These are phyloP conservation scores for Melaleuca alternifolia DNA, from an alignment of 345 rosid genomes.

Conservation along the genomic window DNA sequence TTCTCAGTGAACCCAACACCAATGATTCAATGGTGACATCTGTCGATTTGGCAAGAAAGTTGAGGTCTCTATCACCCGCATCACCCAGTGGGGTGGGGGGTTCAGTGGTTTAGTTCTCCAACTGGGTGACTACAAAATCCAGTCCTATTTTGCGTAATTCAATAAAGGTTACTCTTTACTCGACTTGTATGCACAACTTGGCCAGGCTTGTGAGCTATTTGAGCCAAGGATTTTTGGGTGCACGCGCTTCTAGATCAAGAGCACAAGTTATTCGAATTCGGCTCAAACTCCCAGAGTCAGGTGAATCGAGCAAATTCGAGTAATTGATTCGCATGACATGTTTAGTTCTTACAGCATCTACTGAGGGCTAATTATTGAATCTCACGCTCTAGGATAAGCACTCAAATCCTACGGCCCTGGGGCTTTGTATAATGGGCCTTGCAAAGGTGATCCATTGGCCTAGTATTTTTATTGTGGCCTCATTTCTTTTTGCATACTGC, in stretches of 20 bases:
- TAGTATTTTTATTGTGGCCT: not conserved
- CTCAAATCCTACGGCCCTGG: not conserved
- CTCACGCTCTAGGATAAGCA: not conserved
- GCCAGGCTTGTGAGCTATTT: not conserved
- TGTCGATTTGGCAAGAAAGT: not conserved
- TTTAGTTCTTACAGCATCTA: not conserved
- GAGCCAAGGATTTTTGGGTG: not conserved
- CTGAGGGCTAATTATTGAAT: not conserved
- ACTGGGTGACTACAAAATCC: not conserved
- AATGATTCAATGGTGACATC: not conserved
- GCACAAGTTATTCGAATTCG: not conserved
- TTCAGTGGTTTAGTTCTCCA: not conserved
- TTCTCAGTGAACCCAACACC: not conserved
- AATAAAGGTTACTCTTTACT: not conserved
- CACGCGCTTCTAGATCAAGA: not conserved
- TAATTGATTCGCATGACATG: not conserved
- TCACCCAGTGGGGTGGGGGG: not conserved
- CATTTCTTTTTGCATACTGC: not conserved
- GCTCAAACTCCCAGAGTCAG: not conserved
- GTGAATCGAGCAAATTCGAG: not conserved
- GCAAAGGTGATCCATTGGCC: not conserved
- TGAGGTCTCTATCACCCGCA: not conserved
- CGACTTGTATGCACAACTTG: not conserved
- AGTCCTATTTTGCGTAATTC: not conserved
- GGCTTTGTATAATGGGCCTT: not conserved